phyloP scores from a whole-genome alignment of 2,329 filamentous ascomycete species.

The Colletotrichum phormii region DNA sequence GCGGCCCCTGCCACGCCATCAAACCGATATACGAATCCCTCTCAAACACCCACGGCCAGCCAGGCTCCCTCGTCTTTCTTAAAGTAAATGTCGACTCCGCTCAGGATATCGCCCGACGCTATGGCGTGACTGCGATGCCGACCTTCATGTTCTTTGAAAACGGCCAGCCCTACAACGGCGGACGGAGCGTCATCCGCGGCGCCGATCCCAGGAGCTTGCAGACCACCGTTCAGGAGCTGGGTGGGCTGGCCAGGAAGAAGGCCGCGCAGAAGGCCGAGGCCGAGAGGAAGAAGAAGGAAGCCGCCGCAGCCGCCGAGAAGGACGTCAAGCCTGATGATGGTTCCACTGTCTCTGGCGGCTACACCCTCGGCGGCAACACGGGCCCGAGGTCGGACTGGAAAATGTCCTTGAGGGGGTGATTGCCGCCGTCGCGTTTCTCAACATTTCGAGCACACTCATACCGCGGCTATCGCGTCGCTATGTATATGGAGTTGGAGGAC shows the following conservation, averaged over 20 bases:
- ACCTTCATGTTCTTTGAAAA: slow-evolving; percentile 71
- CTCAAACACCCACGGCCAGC: slow-evolving; percentile 50
- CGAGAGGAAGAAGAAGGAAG: slow-evolving; percentile 16
- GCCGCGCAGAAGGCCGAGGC: slow-evolving; percentile 37
- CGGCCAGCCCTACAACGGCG: slow-evolving; percentile 58
- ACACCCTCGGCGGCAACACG: slow-evolving; percentile 27
- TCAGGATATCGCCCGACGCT: slow-evolving; percentile 60
- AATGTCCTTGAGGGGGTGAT: slow-evolving; percentile 36
- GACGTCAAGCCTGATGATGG: slow-evolving; percentile 26
- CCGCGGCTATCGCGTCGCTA: not conserved
- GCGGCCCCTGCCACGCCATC: slow-evolving; percentile 70
- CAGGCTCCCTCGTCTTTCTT: slow-evolving; percentile 63
- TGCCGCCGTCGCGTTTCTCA: not conserved
- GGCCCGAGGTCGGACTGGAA: slow-evolving; percentile 39
- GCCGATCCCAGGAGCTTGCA: slow-evolving; percentile 38
- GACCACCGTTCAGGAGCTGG: slow-evolving; percentile 27
- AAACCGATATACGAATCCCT: slow-evolving; percentile 65
- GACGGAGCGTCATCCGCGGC: slow-evolving; percentile 47
- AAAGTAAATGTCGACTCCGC: slow-evolving; percentile 70
- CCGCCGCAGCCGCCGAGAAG: slow-evolving; percentile 18
- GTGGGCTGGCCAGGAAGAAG: slow-evolving; percentile 41
- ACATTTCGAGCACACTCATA: not conserved
- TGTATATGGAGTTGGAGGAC: not conserved
- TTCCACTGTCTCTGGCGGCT: slow-evolving; percentile 37
- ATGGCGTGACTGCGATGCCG: slow-evolving; percentile 67